Percentiles rank a stretch among this genome's conserved stretches.
These are phyloP conservation scores for Psilocybe azurescens DNA, from an alignment of 768 basidiomycete species.

Conservation along the genomic window DNA sequence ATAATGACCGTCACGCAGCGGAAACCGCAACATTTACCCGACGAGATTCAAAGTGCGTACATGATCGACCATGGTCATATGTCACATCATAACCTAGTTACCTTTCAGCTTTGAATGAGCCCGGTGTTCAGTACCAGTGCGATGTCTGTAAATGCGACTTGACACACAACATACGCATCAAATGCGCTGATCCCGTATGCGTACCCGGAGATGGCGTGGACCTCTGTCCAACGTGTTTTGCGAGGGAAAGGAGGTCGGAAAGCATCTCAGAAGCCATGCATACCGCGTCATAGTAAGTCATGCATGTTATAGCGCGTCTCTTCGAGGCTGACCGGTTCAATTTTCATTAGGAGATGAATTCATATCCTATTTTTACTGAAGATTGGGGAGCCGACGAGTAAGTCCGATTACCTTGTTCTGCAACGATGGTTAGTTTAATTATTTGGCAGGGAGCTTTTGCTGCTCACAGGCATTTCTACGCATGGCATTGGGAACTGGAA, in stretches of 20 bases:
- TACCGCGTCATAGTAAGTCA: conserved; percentile 88
- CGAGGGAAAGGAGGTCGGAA: conserved; percentile 85
- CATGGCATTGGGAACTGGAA: conserved; percentile 97
- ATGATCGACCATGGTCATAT: conserved; percentile 23
- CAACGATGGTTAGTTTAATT: conserved; percentile 3
- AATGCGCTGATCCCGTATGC: conserved; percentile 86
- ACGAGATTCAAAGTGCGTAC: conserved; percentile 66
- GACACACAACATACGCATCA: conserved; percentile 96
- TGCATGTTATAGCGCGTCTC: conserved; percentile 5
- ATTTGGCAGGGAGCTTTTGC: conserved; percentile 74
- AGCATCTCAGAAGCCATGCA: conserved; percentile 84
- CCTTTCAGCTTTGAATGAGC: conserved; percentile 71
- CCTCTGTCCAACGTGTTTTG: conserved; percentile 94
- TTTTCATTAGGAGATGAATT: conserved; percentile 81
- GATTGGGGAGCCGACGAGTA: conserved; percentile 99
- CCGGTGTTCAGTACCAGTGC: conserved; percentile 83
- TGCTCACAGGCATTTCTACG: conserved; percentile 85
- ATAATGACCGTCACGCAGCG: conserved; percentile 72
- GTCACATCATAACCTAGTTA: conserved; percentile 16
- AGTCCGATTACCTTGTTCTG: conserved; percentile 29
- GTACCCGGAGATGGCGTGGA: conserved; percentile 79
- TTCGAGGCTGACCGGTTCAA: conserved; percentile 12
- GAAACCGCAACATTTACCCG: conserved; percentile 65
- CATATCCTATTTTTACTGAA: conserved; percentile 92
- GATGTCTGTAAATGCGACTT: conserved; percentile 87